phyloP scores from a whole-genome alignment of 129 eudicot species.

The Oenanthe sinensis region DNA sequence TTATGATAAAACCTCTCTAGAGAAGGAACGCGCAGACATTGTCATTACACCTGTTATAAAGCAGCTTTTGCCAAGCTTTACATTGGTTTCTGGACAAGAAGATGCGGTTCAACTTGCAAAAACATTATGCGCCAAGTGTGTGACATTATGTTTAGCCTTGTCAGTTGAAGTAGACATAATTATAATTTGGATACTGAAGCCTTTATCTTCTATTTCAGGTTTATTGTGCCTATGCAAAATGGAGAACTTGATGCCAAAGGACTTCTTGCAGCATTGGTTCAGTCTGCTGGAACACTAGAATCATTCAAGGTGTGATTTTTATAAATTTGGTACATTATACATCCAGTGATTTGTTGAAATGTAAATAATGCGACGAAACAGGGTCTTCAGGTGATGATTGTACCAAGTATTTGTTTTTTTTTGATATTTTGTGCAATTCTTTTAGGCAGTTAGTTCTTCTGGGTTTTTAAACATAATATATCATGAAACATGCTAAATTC shows the following conservation, averaged over 20 bases:
- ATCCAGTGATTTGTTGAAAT: not conserved
- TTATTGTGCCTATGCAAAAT: slow-evolving; percentile 83
- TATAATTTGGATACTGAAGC: not conserved
- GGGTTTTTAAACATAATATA: not conserved
- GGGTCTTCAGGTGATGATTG: not conserved
- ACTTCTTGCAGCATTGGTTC: slow-evolving; percentile 54
- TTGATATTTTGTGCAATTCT: not conserved
- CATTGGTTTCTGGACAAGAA: slow-evolving; percentile 93
- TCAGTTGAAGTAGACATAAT: not conserved
- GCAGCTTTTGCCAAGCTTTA: slow-evolving; percentile 65
- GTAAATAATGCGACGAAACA: not conserved
- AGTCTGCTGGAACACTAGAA: slow-evolving; percentile 62
- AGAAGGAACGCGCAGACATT: slow-evolving; percentile 71
- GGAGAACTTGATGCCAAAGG: slow-evolving; percentile 96
- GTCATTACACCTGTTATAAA: slow-evolving; percentile 88
- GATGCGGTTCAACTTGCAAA: slow-evolving; percentile 89
- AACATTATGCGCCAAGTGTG: slow-evolving; percentile 62
- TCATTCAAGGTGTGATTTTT: slow-evolving; percentile 71
- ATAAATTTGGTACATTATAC: not conserved
- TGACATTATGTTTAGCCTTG: slow-evolving; percentile 2
- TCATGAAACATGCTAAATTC: not conserved
- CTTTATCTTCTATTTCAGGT: slow-evolving; percentile 27
- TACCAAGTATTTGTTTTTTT: not conserved
- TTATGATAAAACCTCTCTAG: slow-evolving; percentile 43
- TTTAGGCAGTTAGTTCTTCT: not conserved